A percentile compares a stretch with the other conserved stretches of the same genome.
Conservation (phyloP, 129 eudicot genomes). For the Calendula officinalis region DNA sequence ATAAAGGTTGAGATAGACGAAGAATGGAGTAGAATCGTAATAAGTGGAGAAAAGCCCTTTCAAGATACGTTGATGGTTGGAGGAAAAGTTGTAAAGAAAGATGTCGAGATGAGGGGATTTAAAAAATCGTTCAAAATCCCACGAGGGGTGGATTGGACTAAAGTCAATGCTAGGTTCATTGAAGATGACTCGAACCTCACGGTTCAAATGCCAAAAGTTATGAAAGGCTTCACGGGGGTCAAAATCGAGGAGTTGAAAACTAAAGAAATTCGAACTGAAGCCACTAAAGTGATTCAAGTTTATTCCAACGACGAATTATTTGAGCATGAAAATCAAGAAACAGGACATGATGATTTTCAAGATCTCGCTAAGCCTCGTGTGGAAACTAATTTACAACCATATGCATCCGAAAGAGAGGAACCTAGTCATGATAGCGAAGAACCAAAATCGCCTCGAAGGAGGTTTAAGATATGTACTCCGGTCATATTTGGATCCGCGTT, state of each 20-base stretch:
- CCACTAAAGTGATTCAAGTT: background rate
- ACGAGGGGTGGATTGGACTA: constrained; percentile 40
- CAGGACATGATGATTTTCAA: background rate
- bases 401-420: background rate
- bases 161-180: constrained; percentile 35
- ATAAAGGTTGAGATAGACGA: constrained; percentile 52
- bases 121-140: constrained; percentile 43
- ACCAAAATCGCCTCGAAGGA: constrained; percentile 15
- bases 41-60: constrained; percentile 41
- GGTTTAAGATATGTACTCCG: constrained; percentile 40
- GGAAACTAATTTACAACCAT: background rate
- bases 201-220: constrained; percentile 46
- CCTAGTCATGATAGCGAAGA: background rate
- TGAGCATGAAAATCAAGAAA: constrained; percentile 16
- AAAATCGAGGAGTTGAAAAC: constrained; percentile 39
- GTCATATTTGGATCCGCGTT: constrained; percentile 62
- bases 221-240: constrained; percentile 35
- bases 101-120: constrained; percentile 33
- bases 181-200: constrained; percentile 42
- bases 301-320: constrained; percentile 7
- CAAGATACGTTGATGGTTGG: constrained; percentile 43
- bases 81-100: constrained; percentile 41
- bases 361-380: background rate
- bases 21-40: constrained; percentile 40
- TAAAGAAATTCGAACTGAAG: constrained; percentile 9